phyloP scores from a whole-genome alignment of 2,329 filamentous ascomycete species.

The Ophioceras dolichostomum region DNA sequence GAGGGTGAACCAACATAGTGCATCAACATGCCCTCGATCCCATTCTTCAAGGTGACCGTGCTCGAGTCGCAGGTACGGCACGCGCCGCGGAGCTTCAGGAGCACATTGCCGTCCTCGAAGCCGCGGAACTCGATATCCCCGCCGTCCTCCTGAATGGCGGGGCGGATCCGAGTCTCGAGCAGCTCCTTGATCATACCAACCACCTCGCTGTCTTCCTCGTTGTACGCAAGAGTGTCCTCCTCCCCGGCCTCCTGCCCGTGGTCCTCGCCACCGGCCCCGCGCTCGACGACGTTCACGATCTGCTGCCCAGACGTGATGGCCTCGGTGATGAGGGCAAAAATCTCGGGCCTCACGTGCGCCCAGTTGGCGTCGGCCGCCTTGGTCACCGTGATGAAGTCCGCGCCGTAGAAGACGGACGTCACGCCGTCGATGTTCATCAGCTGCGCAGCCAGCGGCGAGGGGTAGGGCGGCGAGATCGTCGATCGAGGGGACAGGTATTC shows the following conservation, averaged over 20 bases:
- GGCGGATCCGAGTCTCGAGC: constrained; percentile 85
- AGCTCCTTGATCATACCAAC: constrained; percentile 98
- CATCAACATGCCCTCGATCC: constrained; percentile 98
- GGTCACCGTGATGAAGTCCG: constrained; percentile 93
- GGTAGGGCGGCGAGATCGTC: constrained; percentile 78
- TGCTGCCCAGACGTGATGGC: constrained; percentile 72
- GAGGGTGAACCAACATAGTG: constrained; percentile 55
- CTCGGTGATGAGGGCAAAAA: constrained; percentile 92
- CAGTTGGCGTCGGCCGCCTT: constrained; percentile 82
- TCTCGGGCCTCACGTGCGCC: constrained; percentile 89
- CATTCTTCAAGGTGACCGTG: constrained; percentile 92
- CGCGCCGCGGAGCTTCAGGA: constrained; percentile 78
- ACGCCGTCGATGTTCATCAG: constrained; percentile 91
- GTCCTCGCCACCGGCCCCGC: constrained; percentile 27
- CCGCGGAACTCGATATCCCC: constrained; percentile 94
- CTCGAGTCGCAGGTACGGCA: constrained; percentile 95
- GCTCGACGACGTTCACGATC: constrained; percentile 57
- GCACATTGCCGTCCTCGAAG: constrained; percentile 76
- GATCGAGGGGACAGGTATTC: constrained; percentile 86
- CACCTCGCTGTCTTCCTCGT: constrained; percentile 86
- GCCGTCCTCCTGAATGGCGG: constrained; percentile 93
- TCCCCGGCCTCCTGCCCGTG: constrained; percentile 32
- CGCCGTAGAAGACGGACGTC: constrained; percentile 87
- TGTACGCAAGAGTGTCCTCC: constrained; percentile 65
- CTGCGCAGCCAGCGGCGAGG: constrained; percentile 80